phyloP scores from a whole-genome alignment of 2,329 filamentous ascomycete species.

The Aspergillus sp. region DNA sequence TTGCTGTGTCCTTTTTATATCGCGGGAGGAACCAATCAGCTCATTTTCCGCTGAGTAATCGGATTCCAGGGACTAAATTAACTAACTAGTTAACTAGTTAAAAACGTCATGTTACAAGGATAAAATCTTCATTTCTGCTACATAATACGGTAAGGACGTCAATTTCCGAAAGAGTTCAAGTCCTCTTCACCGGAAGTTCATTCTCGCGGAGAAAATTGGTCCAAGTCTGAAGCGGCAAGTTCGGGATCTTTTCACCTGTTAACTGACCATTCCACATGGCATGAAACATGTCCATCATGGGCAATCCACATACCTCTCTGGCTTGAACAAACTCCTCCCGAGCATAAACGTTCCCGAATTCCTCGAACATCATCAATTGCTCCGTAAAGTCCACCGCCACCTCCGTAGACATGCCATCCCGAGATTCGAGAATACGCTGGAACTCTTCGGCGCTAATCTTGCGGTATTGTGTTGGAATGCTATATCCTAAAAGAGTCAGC shows the following conservation, averaged over 20 bases:
- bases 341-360: constrained; percentile 8
- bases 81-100: too few relatives aligned
- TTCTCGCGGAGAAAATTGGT: background rate
- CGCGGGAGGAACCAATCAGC: background rate
- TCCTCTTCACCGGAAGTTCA: background rate
- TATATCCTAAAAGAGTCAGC: background rate
- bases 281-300: background rate
- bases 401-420: constrained; percentile 4
- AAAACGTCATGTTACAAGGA: background rate
- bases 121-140: background rate
- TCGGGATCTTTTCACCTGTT: background rate
- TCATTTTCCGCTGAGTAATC: background rate
- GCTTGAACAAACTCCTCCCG: constrained; percentile 5
- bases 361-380: constrained; percentile 10
- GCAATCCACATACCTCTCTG: constrained; percentile 1
- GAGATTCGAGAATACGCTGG: constrained; percentile 4
- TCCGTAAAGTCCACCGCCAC: constrained; percentile 9
- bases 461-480: background rate
- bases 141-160: too few relatives aligned
- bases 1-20: too few relatives aligned
- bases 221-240: background rate
- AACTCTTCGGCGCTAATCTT: constrained; percentile 1
- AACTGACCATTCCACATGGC: background rate
- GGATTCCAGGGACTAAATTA: background rate
- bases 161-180: background rate